Conservation (phyloP, 352 stramenopile species). For the Pythium dissimile region DNA sequence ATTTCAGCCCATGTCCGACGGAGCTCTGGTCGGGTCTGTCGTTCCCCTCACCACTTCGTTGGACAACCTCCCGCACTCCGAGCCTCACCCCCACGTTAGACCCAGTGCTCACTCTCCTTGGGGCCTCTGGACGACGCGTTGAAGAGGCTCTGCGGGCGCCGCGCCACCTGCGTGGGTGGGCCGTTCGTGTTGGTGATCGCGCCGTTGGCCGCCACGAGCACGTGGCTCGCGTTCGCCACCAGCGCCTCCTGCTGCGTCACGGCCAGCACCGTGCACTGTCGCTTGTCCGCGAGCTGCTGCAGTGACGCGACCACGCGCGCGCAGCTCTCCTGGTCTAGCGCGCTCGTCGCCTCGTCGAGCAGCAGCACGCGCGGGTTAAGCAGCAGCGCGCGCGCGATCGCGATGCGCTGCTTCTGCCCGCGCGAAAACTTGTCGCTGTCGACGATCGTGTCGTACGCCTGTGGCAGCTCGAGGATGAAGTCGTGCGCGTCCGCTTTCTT, state of each 20-base stretch:
- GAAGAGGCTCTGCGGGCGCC: neutral
- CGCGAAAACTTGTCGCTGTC: slow-evolving; percentile 68
- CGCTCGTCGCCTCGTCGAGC: slow-evolving; percentile 83
- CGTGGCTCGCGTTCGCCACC: neutral
- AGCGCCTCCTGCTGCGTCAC: slow-evolving; percentile 7
- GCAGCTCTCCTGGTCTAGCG: slow-evolving; percentile 31
- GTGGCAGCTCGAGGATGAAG: slow-evolving; percentile 78
- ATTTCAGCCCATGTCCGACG: no score
- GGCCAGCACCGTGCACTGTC: slow-evolving; percentile 4
- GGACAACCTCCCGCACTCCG: no score
- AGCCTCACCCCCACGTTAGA: neutral
- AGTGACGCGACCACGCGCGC: slow-evolving; percentile 1
- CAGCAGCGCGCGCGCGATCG: slow-evolving; percentile 76
- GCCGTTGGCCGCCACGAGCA: neutral
- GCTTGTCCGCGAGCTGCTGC: neutral
- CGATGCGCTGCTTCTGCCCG: slow-evolving; percentile 72
- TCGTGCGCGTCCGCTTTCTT: slow-evolving; percentile 80
- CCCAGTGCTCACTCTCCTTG: neutral
- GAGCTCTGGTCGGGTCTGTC: no score
- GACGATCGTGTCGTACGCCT: slow-evolving; percentile 58
- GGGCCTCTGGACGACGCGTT: neutral
- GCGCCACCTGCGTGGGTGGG: neutral
- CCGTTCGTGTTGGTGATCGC: neutral
- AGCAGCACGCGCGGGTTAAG: slow-evolving; percentile 66
- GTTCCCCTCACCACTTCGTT: no score